Base-by-base conservation (phyloP, 768 basidiomycete genomes). In the Clavulina sp. region DNA sequence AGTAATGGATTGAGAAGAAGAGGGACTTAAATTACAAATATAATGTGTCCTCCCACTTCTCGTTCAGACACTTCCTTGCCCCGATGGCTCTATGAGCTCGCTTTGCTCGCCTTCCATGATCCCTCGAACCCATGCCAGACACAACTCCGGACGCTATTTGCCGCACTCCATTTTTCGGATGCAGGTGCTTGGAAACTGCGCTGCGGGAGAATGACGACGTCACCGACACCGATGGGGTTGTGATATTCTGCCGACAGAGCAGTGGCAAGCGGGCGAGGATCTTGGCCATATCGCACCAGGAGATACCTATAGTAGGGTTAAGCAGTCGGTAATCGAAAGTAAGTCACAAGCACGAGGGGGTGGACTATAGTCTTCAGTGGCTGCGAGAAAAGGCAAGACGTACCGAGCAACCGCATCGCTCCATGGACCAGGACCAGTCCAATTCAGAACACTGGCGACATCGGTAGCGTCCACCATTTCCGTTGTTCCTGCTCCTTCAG, bases 201-300 rank as follows among this genome's bases (percentile, higher is more conserved):
- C n/a, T 34, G 1, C 24, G 61, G 59, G 19, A 61, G 52, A 7
- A 62, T 53, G 32, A 62, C 23, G 32, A 64, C 61, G 41, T 65
- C 64, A 4, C 64, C 64, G 50, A 66, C 60, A n/a, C 64, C 50
- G 28, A 63, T 24, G 3, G 62, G 61, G n/a, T n/a, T n/a, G 26
- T 59, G 38, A 19, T 59, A 54, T 4, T 54, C 58, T 16, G 60
- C n/a, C n/a, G n/a, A n/a, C n/a, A n/a, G n/a, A n/a, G n/a, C n/a
- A n/a, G n/a, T n/a, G n/a, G n/a, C 62, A 51, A 9, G 57, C 41
- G 24, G 60, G 56, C 62, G 61, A 62, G 4, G 57, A 46, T 26
- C 56, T 31, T 63, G 55, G 38, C 61, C 57, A 51, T 61, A 61
- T 50, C 63, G 49, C 1, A 62, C 61, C 24, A 57, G 52, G n/a